Base-by-base conservation (phyloP, 2,329 filamentous ascomycete species). In the Penicillium freii region DNA sequence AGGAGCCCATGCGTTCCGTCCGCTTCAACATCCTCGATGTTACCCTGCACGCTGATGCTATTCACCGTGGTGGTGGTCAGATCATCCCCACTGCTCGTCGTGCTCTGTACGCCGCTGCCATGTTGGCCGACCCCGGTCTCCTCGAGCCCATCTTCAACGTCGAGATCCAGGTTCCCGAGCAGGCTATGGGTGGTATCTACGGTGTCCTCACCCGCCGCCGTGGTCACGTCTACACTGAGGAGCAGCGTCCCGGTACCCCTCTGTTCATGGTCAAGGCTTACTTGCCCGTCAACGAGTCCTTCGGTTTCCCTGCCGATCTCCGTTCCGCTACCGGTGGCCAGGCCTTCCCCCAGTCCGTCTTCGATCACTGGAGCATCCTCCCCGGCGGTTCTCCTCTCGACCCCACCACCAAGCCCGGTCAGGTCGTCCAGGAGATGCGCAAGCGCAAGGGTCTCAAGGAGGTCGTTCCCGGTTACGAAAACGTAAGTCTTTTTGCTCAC, bases 361-460 rank as follows among this genome's bases (percentile, higher is more conserved):
- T 99, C 83, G 93, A 97, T 80, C 94, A 99, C 84, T 99, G 92
- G 92, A 89, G 96, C 83, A 82, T 94, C 72, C 87, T 97, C 70
- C 91, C 92, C 71, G 93, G 93, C 87, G 94, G 94, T 73, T 94
- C 90, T 70, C 88, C 91, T 69, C 86, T 97, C 74, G 93, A 99
- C 81, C 68, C 80, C 76, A 88, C 87, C 73, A 87, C 86, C 75
- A 91, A 92, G 86, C 85, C 89, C 72, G 94, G 92, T 77, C 79
- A 85, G 77, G 84, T 97, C 72, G 91, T 97, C 71, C 82, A 84
- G 77, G 86, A 88, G 59, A 96, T 95, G 89, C 92, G 94, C 78
- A 97, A 97, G 88, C 91, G 93, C 82, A 99, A 99, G 91, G 94
- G 93, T 91, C 84, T 99, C 85, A 99, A 99, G 91, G 82, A 89